A percentile compares a stretch with the other conserved stretches of the same genome.
phyloP scores from a whole-genome alignment of 148 eudicot species.

The Rhododendron molle region DNA sequence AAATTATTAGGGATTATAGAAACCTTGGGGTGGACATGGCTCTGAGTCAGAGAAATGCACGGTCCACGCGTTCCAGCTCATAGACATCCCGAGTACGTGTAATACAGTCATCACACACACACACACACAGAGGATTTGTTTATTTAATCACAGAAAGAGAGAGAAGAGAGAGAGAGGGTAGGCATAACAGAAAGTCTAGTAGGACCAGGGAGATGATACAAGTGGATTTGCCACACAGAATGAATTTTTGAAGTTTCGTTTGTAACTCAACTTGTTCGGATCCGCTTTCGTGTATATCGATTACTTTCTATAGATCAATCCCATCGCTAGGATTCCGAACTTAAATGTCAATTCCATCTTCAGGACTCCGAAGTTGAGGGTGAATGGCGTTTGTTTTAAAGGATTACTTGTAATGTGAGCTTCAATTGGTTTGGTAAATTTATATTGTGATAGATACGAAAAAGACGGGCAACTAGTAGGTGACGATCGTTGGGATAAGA shows the following conservation, averaged over 20 bases:
- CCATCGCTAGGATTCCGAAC: too few relatives aligned
- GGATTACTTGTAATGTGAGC: background rate
- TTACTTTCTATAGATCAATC: background rate
- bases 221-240: background rate
- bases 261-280: background rate
- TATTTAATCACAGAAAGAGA: background rate
- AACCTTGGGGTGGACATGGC: background rate
- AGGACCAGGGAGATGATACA: background rate
- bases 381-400: background rate
- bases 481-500: background rate
- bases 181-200: too few relatives aligned
- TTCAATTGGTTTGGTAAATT: background rate
- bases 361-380: background rate
- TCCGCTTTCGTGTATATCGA: background rate
- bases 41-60: constrained; percentile 2
- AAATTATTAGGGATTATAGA: background rate
- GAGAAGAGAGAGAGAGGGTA: background rate
- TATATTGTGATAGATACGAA: background rate
- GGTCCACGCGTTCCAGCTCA: constrained; percentile 11
- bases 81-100: constrained; percentile 10
- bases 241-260: background rate
- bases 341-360: too few relatives aligned
- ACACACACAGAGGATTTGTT: too few relatives aligned
- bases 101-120: background rate
- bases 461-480: background rate